Evolutionary conservation across 306 rosid genomes (phyloP).

Genomic region (Quercus glauca): DNA sequence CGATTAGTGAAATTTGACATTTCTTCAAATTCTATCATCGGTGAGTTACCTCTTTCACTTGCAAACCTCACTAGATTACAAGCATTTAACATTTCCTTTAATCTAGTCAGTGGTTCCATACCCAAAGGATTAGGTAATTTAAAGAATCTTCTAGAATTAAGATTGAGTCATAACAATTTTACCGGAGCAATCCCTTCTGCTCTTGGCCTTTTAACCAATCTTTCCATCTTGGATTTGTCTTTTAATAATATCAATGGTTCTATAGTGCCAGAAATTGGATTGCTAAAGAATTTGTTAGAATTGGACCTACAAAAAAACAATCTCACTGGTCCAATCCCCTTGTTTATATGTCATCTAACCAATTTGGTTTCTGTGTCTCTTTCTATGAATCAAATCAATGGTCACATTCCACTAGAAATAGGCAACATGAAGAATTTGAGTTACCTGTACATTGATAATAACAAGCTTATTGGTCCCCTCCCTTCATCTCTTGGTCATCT

Average conservation of each 20-base stretch:
- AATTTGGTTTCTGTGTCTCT: too few species aligned
- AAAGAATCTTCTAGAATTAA: background rate
- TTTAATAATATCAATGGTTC: background rate
- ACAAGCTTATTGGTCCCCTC: too few species aligned
- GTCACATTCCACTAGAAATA: too few species aligned
- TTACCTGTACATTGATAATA: too few species aligned
- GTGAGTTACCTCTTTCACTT: background rate
- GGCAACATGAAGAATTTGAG: too few species aligned
- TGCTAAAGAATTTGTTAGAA: background rate
- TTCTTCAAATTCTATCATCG: too few species aligned
- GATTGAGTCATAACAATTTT: background rate
- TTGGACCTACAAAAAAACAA: too few species aligned
- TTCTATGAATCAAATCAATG: too few species aligned
- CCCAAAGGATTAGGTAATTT: background rate
- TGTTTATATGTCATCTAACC: too few species aligned
- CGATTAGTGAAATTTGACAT: too few species aligned
- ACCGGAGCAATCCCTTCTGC: background rate
- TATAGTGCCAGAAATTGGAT: background rate
- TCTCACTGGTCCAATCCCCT: too few species aligned
- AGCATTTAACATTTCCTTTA: background rate
- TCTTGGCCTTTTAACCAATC: background rate
- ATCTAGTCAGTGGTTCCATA: background rate
- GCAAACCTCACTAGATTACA: background rate
- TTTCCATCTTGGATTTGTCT: background rate
- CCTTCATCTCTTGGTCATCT: too few species aligned